A percentile compares a stretch with the other conserved stretches of the same genome.
These are phyloP conservation scores for Eustoma russellianum DNA, from an alignment of 257 asterid species.

Conservation along the genomic window DNA sequence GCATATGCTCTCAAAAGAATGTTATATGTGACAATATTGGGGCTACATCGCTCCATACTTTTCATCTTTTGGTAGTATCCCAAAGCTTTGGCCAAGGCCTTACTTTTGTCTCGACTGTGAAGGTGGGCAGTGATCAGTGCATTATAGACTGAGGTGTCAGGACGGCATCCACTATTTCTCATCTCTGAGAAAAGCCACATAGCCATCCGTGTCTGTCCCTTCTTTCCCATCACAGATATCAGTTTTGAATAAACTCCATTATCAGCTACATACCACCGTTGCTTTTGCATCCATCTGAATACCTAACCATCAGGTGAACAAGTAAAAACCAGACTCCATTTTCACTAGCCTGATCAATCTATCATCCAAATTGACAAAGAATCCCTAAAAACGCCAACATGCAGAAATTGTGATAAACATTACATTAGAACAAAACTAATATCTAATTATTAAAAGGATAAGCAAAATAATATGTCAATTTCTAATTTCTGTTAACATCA, in stretches of 20 bases:
- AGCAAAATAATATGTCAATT: too few relatives aligned
- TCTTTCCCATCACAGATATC: conserved; percentile 93
- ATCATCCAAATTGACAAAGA: too few relatives aligned
- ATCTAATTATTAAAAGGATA: too few relatives aligned
- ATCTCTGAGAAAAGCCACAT: conserved; percentile 99
- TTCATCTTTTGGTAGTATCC: conserved; percentile 84
- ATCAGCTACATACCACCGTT: conserved; percentile 89
- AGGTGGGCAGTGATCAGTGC: conserved; percentile 88
- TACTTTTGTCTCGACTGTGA: conserved; percentile 69
- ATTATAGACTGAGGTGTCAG: conserved; percentile 91
- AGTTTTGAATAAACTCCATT: conserved; percentile 90
- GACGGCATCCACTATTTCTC: conserved; percentile 92
- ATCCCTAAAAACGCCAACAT: too few relatives aligned
- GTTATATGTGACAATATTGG: conserved; percentile 80
- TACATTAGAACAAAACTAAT: too few relatives aligned
- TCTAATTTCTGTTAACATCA: too few relatives aligned
- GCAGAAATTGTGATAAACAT: too few relatives aligned
- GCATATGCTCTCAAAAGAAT: conserved; percentile 89
- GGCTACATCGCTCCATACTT: conserved; percentile 68
- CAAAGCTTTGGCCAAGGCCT: conserved; percentile 75
- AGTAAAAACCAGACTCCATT: neutral
- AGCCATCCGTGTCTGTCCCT: conserved; percentile 91
- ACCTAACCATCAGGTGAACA: conserved; percentile 35
- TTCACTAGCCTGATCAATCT: too few relatives aligned
- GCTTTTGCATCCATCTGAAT: conserved; percentile 99